Percentiles rank a stretch among this genome's conserved stretches.
These are phyloP conservation scores for Fraxinus angustifolia DNA, from an alignment of 305 asterid genomes.

Conservation along the genomic window DNA sequence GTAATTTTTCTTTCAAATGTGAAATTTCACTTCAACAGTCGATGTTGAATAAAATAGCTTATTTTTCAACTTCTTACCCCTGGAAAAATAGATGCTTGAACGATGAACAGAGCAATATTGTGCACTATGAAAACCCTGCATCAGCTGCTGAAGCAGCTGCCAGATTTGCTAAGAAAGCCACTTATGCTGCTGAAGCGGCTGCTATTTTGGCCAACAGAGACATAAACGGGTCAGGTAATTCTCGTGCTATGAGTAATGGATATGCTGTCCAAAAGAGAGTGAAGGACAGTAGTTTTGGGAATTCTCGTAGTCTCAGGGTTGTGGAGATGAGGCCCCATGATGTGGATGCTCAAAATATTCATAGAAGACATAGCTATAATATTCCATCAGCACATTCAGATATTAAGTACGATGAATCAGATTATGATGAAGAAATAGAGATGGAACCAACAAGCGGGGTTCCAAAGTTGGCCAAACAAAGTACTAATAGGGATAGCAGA, in stretches of 20 bases:
- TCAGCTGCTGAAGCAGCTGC: slow-evolving; percentile 90
- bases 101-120: slow-evolving; percentile 39
- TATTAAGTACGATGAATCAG: slow-evolving; percentile 58
- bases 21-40: background rate
- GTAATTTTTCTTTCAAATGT: background rate
- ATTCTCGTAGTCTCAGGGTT: slow-evolving; percentile 20
- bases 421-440: slow-evolving; percentile 67
- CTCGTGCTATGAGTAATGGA: slow-evolving; percentile 23
- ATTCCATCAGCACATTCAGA: slow-evolving; percentile 35
- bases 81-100: background rate
- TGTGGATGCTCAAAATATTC: slow-evolving; percentile 29
- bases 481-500: slow-evolving; percentile 17
- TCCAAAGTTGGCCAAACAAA: slow-evolving; percentile 3
- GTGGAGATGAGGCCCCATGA: slow-evolving; percentile 16
- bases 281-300: slow-evolving; percentile 25
- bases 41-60: background rate
- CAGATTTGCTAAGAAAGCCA: slow-evolving; percentile 63
- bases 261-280: slow-evolving; percentile 26
- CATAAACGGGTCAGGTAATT: slow-evolving; percentile 33
- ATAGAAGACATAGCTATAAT: slow-evolving; percentile 55
- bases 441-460: slow-evolving; percentile 40
- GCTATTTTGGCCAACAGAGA: slow-evolving; percentile 51
- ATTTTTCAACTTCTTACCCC: background rate
- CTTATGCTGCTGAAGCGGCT: slow-evolving; percentile 88
- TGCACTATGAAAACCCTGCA: slow-evolving; percentile 51